Conservation (phyloP, 1,139 yeast genomes). For the Lodderomyces beijingensis region DNA sequence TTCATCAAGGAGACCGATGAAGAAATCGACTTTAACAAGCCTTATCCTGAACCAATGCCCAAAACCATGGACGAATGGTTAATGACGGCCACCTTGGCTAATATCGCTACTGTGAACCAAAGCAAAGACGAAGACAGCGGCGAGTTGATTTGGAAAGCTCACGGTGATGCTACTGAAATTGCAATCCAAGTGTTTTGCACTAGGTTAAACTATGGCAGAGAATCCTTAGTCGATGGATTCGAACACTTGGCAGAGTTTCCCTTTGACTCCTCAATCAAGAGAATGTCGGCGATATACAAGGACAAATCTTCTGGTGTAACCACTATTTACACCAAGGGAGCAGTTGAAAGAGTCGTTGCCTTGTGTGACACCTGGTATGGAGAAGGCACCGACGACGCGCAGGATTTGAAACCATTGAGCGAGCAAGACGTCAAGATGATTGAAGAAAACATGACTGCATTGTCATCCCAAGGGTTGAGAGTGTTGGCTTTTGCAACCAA, state of each 20-base stretch:
- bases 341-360: conserved; percentile 65
- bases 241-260: conserved; percentile 64
- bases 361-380: conserved; percentile 58
- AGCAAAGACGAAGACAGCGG: conserved; percentile 36
- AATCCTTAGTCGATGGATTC: conserved; percentile 31
- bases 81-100: conserved; percentile 63
- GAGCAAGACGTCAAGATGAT: conserved; percentile 38
- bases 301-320: conserved; percentile 25
- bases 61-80: conserved; percentile 45
- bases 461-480: conserved; percentile 68
- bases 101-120: conserved; percentile 56
- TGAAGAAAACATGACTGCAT: conserved; percentile 55
- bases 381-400: conserved; percentile 10
- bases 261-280: conserved; percentile 71
- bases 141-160: conserved; percentile 57
- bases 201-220: conserved; percentile 50
- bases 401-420: conserved; percentile 31
- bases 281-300: conserved; percentile 63
- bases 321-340: conserved; percentile 65
- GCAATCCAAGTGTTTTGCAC: conserved; percentile 73
- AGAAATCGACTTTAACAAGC: conserved; percentile 28
- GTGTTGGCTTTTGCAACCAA: conserved; percentile 67
- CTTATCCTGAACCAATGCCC: conserved; percentile 22
- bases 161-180: conserved; percentile 83
- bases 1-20: conserved; percentile 33